Evolutionary conservation across 208 protist genomes (phyloP).

Genomic region (Angomonas deanei): DNA sequence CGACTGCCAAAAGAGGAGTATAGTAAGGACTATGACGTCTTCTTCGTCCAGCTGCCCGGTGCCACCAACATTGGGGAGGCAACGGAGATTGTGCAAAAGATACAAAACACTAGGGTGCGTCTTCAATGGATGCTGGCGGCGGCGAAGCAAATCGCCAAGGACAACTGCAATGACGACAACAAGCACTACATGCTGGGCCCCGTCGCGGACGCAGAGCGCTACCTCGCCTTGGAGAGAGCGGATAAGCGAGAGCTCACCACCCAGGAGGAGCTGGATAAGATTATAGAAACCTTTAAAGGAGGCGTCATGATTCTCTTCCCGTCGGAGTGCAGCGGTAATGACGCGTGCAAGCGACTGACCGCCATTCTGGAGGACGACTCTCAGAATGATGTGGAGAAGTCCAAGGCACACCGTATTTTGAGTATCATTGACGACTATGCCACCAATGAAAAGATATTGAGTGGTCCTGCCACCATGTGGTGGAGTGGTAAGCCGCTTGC

Average conservation of each 20-base stretch:
- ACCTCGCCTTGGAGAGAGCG: conserved; percentile 68
- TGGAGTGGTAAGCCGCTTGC: conserved; percentile 87
- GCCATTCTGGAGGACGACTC: conserved; percentile 59
- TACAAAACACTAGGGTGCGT: conserved; percentile 86
- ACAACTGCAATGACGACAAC: conserved; percentile 44
- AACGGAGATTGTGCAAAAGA: conserved; percentile 59
- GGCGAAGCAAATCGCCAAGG: conserved; percentile 76
- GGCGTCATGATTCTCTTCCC: conserved; percentile 87
- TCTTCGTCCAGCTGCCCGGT: conserved; percentile 47
- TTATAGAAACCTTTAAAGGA: conserved; percentile 74
- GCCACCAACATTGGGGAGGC: conserved; percentile 70
- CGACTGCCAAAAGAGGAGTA: conserved; percentile 88
- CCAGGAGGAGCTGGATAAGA: conserved; percentile 60
- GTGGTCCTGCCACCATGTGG: conserved; percentile 72
- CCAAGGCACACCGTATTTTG: conserved; percentile 76
- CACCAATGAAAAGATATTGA: conserved; percentile 67
- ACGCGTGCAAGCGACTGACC: conserved; percentile 58
- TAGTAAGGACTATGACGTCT: conserved; percentile 87
- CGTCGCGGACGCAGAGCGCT: conserved; percentile 66
- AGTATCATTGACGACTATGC: conserved; percentile 84
- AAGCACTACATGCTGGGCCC: conserved; percentile 67
- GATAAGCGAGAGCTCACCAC: conserved; percentile 43
- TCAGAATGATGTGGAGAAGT: conserved; percentile 48
- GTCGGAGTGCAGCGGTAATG: conserved; percentile 70
- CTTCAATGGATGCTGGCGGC: conserved; percentile 82